phyloP scores from a whole-genome alignment of 2,329 filamentous ascomycete genomes.

The Daldinia sp. region DNA sequence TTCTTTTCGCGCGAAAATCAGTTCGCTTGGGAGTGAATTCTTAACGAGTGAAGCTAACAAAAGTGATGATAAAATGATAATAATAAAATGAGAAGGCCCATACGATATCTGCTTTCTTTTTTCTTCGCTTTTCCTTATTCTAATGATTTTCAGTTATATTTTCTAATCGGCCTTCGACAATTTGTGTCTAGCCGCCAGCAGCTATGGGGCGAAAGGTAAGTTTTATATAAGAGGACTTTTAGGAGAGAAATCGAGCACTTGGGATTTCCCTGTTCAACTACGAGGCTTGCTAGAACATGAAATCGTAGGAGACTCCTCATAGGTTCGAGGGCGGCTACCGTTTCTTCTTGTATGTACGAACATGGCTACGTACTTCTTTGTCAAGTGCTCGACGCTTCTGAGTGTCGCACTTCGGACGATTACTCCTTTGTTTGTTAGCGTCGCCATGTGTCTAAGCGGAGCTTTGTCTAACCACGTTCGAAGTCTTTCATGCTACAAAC shows the following conservation, averaged over 20 bases:
- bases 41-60: slow-evolving; percentile 13
- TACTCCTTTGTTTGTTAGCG: slow-evolving; percentile 41
- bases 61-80: slow-evolving; percentile 7
- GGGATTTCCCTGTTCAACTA: slow-evolving; percentile 45
- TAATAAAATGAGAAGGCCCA: slow-evolving; percentile 38
- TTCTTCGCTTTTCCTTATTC: background rate
- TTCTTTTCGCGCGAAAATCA: background rate
- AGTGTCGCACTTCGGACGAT: slow-evolving; percentile 36
- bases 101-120: slow-evolving; percentile 24
- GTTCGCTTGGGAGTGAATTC: background rate
- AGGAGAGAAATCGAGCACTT: slow-evolving; percentile 48
- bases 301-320: slow-evolving; percentile 34
- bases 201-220: slow-evolving; percentile 43
- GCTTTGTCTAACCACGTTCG: slow-evolving; percentile 43
- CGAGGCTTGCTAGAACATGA: slow-evolving; percentile 44
- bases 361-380: slow-evolving; percentile 46
- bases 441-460: slow-evolving; percentile 40
- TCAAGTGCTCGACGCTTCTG: slow-evolving; percentile 41
- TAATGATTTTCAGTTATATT: slow-evolving; percentile 15
- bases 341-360: slow-evolving; percentile 50
- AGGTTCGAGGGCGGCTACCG: slow-evolving; percentile 41
- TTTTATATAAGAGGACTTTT: slow-evolving; percentile 38
- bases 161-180: slow-evolving; percentile 44
- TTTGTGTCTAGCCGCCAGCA: slow-evolving; percentile 50
- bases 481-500: slow-evolving; percentile 42